Evolutionary conservation across 129 eudicot genomes (phyloP), one percentile per base, ranked within the genome.

Genomic region (Smallanthus sonchifolius): DNA sequence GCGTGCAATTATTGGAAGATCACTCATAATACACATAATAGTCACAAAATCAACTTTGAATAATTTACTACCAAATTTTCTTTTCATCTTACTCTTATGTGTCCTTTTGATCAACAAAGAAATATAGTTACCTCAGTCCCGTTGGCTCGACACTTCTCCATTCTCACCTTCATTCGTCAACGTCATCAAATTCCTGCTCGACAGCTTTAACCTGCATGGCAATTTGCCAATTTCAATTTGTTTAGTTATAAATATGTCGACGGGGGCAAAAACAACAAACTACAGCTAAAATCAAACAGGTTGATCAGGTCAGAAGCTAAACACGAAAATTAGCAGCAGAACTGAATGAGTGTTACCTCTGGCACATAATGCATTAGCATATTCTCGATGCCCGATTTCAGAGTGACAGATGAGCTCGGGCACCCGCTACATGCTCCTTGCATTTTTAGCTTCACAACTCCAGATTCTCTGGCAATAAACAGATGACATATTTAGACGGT

Each of bases 381-480:
- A 73, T 94, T 94, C 75, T 94, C 99, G 17, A 94, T 94, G 79
- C 99, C 99, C 60, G 99, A 94, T 75, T 94, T 94, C 65, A 94
- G 83, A 17, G 99, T 94, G 62, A 94, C 99, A 35, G 99, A 90
- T 77, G 99, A 94, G 81, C 99, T 94, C 32, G 99, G 99, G 84
- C 99, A 94, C 13, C 99, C 99, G 64, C 99, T 94, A 83, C 99
- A 94, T 32, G 99, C 99, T 79, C 99, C 99, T 84, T 94, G 99
- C 99, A 94, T 90, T 70, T 84, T 83, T 43, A 94, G 97, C 82
- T 88, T 94, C 75, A 94, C 99, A 59, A 88, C 76, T 78, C 99
- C 99, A 45, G 89, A 84, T 60, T 88, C 99, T 67, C 94, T 88
- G 75, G 42, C 56, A 42, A 78, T 43, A 28, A 47, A 68, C 30